Evolutionary conservation across 768 basidiomycete species (phyloP).

Genomic region (Russula vinacea): DNA sequence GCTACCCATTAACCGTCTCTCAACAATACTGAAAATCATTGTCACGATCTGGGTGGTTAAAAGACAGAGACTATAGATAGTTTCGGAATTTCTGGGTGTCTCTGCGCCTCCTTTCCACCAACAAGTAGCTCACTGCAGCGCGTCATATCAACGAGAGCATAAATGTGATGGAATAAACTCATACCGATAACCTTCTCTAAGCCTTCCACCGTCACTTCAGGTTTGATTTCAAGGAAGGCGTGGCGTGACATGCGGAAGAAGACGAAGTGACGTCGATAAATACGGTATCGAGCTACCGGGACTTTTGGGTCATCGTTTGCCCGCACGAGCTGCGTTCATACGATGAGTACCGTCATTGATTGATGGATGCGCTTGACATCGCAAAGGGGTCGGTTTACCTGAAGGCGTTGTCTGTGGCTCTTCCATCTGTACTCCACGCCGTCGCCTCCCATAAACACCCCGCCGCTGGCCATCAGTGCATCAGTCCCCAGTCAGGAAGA

Average conservation of each 20-base stretch:
- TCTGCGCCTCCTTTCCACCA: slow-evolving; percentile 2
- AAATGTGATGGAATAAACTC: neutral
- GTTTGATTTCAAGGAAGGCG: neutral
- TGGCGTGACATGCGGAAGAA: neutral
- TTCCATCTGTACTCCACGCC: neutral
- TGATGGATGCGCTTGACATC: neutral
- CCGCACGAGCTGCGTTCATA: neutral
- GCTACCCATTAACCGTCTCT: too few species aligned
- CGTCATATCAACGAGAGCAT: neutral
- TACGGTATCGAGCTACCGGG: neutral
- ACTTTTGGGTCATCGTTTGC: neutral
- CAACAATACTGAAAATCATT: neutral
- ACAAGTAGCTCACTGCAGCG: neutral
- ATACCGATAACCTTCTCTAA: neutral
- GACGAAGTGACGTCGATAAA: neutral
- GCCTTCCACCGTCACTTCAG: neutral
- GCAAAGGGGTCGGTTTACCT: neutral
- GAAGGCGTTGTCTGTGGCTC: slow-evolving; percentile 2
- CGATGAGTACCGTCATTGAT: neutral
- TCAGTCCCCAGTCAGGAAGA: neutral
- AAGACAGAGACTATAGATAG: neutral
- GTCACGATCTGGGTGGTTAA: neutral
- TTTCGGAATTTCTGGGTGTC: neutral
- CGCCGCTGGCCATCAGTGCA: neutral
- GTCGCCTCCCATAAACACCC: neutral